A percentile compares a stretch with the other conserved stretches of the same genome.
phyloP scores from a whole-genome alignment of 345 rosid genomes.

The Corchorus olitorius region DNA sequence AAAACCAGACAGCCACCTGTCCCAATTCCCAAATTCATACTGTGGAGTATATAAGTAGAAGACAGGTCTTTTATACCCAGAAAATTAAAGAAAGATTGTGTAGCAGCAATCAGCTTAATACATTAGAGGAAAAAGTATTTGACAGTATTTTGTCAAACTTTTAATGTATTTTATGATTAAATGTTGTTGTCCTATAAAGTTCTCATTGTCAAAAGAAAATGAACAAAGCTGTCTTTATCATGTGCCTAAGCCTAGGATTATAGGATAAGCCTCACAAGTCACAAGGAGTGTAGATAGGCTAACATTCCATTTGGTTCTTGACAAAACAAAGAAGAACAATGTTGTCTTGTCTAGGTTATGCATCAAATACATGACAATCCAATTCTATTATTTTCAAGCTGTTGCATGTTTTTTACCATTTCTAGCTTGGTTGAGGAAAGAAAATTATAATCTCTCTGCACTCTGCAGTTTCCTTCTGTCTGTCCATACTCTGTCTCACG shows the following conservation, averaged over 20 bases:
- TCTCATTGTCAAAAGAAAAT: not conserved
- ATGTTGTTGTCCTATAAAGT: not conserved
- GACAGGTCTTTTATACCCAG: not conserved
- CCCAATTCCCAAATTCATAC: too few species aligned
- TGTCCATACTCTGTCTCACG: not conserved
- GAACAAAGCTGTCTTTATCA: not conserved
- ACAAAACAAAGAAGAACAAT: not conserved
- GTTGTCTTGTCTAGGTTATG: constrained; percentile 20
- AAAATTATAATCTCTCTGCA: not conserved
- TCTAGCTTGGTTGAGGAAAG: not conserved
- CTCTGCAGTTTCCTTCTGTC: not conserved
- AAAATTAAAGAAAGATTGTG: not conserved
- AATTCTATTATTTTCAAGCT: not conserved
- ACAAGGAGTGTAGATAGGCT: not conserved
- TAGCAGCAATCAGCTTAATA: not conserved
- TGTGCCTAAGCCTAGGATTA: constrained; percentile 14
- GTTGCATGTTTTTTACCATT: constrained; percentile 5
- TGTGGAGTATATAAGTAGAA: not conserved
- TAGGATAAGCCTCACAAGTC: constrained; percentile 7
- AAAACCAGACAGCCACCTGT: not conserved
- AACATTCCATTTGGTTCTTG: not conserved
- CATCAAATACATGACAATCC: not conserved
- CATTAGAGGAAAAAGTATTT: not conserved
- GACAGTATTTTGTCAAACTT: not conserved
- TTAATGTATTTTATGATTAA: not conserved